A percentile compares a stretch with the other conserved stretches of the same genome.
phyloP scores from a whole-genome alignment of 306 rosid species.

The Fagus sylvatica region DNA sequence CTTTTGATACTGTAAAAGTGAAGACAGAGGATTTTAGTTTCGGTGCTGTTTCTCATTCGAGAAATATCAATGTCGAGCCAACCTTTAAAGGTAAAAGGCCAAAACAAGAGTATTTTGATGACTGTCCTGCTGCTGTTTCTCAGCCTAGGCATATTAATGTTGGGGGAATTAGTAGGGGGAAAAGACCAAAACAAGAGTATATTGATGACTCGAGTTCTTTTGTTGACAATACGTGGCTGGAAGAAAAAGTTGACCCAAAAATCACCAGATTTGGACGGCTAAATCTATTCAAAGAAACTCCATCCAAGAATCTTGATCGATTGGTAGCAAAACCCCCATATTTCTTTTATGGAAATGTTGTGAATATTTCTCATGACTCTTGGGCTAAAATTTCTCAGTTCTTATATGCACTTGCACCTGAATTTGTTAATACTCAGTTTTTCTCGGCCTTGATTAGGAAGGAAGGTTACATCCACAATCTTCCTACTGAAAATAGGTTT shows the following conservation, averaged over 20 bases:
- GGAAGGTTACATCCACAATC: conserved; percentile 93
- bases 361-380: conserved; percentile 51
- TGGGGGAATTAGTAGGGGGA: conserved; percentile 42
- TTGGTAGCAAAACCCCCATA: conserved; percentile 64
- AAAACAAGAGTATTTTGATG: conserved; percentile 54
- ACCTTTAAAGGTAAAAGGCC: conserved; percentile 50
- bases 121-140: conserved; percentile 28
- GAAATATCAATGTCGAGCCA: conserved; percentile 34
- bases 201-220: conserved; percentile 37
- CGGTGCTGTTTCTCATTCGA: conserved; percentile 37
- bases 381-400: conserved; percentile 80
- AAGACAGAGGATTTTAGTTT: conserved; percentile 46
- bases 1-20: conserved; percentile 40
- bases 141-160: conserved; percentile 7
- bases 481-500: conserved; percentile 71
- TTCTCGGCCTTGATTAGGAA: conserved; percentile 76
- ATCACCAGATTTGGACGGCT: conserved; percentile 32
- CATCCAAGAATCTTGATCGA: conserved; percentile 37
- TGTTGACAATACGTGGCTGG: conserved; percentile 48
- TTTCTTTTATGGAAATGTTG: conserved; percentile 73
- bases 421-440: conserved; percentile 56
- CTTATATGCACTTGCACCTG: conserved; percentile 72
- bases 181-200: conserved; percentile 66
- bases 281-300: conserved; percentile 38
- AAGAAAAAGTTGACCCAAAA: conserved; percentile 51